Evolutionary conservation across 352 stramenopile species (phyloP).

Genomic region (Pelagophyceae sp.): DNA sequence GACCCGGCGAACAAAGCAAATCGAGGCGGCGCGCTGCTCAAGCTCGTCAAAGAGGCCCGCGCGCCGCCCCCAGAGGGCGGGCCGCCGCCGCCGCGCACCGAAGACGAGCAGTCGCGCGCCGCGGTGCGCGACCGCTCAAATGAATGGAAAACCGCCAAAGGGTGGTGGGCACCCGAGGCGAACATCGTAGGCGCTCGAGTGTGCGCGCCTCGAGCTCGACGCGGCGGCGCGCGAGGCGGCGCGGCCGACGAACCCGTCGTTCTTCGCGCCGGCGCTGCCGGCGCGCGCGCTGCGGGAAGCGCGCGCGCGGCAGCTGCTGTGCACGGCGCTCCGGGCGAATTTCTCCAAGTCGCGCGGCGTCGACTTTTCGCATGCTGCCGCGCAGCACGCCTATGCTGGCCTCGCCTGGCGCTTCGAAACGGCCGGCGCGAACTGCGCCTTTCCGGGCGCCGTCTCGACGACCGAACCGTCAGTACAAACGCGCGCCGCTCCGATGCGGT

Average conservation of each 20-base stretch:
- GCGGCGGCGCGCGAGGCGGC: background rate
- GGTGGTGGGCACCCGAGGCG: too few relatives aligned
- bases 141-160: too few relatives aligned
- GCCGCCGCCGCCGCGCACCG: conserved; percentile 8
- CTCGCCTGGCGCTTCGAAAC: background rate
- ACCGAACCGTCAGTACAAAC: too few relatives aligned
- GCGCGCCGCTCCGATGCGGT: too few relatives aligned
- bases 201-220: conserved; percentile 9
- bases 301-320: background rate
- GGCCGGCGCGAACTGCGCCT: background rate
- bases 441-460: background rate
- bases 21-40: conserved; percentile 3
- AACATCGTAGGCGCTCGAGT: conserved; percentile 11
- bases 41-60: conserved; percentile 12
- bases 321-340: background rate
- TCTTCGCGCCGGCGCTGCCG: background rate
- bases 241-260: background rate
- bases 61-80: background rate
- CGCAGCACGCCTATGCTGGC: background rate
- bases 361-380: background rate
- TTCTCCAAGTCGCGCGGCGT: background rate
- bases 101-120: background rate
- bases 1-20: background rate
- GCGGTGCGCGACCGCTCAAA: too few relatives aligned
- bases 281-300: background rate